A percentile compares a stretch with the other conserved stretches of the same genome.
Conservation (phyloP, 805 yeast genomes). For the Candida nonsorbophila region DNA sequence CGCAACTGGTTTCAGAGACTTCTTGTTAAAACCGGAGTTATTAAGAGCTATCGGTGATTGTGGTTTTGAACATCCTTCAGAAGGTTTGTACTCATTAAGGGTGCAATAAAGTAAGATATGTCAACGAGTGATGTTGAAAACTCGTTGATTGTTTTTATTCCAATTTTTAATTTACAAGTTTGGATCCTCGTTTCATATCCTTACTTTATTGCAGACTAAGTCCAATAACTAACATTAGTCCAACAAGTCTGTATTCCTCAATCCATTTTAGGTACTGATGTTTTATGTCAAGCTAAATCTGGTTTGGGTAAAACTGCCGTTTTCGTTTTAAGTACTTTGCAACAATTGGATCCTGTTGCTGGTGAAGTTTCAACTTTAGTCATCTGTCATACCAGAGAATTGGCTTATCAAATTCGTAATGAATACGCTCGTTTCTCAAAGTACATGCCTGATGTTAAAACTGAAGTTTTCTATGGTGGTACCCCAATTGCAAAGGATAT, state of each 20-base stretch:
- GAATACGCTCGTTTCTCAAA: slow-evolving; percentile 97
- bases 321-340: slow-evolving; percentile 90
- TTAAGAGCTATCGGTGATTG: slow-evolving; percentile 97
- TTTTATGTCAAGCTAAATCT: slow-evolving; percentile 97
- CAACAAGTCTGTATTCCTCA: slow-evolving; percentile 99
- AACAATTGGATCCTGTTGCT: slow-evolving; percentile 94
- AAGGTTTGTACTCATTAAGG: slow-evolving; percentile 46
- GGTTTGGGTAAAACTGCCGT: slow-evolving; percentile 99
- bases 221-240: slow-evolving; percentile 54
- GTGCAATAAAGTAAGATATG: no score
- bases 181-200: slow-evolving; percentile 1
- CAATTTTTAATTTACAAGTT: neutral
- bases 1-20: slow-evolving; percentile 98
- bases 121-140: slow-evolving; percentile 1
- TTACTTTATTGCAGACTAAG: no score
- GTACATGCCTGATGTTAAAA: slow-evolving; percentile 96
- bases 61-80: slow-evolving; percentile 99
- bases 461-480: slow-evolving; percentile 98
- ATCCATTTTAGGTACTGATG: slow-evolving; percentile 96
- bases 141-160: neutral
- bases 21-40: slow-evolving; percentile 91
- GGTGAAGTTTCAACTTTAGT: slow-evolving; percentile 95
- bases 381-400: slow-evolving; percentile 96
- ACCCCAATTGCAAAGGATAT: slow-evolving; percentile 78
- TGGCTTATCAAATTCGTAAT: slow-evolving; percentile 96